phyloP scores from a whole-genome alignment of 352 stramenopile species.

The Phytopythium sindhum region DNA sequence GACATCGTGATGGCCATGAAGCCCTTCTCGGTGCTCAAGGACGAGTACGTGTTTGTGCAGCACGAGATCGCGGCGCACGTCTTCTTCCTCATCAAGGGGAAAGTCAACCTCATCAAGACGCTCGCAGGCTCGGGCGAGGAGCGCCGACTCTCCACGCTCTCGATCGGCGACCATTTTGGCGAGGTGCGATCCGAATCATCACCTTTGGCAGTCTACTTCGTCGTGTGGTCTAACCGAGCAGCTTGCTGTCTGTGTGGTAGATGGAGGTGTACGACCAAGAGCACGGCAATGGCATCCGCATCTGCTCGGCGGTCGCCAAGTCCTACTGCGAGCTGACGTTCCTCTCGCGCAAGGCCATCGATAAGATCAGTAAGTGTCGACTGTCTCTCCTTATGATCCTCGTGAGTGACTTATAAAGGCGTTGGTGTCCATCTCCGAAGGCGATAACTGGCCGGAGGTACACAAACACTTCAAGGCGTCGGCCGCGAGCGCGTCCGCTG shows the following conservation, averaged over 20 bases:
- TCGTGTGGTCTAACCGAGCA: too few species aligned
- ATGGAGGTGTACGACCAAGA: conserved; percentile 81
- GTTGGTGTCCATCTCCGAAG: conserved; percentile 14
- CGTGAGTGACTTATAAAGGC: not conserved
- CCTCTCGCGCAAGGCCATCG: conserved; percentile 67
- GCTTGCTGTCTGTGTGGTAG: conserved; percentile 12
- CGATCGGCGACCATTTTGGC: conserved; percentile 73
- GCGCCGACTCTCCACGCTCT: conserved; percentile 37
- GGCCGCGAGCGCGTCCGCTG: conserved; percentile 24
- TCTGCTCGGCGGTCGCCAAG: conserved; percentile 75
- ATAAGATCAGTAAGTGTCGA: conserved; percentile 58
- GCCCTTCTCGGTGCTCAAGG: conserved; percentile 69
- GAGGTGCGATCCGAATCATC: conserved; percentile 32
- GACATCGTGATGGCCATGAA: conserved; percentile 83
- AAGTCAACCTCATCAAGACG: conserved; percentile 60
- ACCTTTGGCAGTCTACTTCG: not conserved
- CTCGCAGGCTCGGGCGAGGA: conserved; percentile 40
- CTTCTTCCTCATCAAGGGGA: conserved; percentile 81
- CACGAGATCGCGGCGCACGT: conserved; percentile 83
- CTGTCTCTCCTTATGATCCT: not conserved
- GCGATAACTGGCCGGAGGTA: conserved; percentile 68
- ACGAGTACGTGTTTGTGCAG: conserved; percentile 78
- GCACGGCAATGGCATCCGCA: conserved; percentile 79
- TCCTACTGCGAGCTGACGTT: conserved; percentile 81
- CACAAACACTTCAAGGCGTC: conserved; percentile 55